Evolutionary conservation across 371 early-diverging fungal species (phyloP).

Genomic region (Mucor saturninus): DNA sequence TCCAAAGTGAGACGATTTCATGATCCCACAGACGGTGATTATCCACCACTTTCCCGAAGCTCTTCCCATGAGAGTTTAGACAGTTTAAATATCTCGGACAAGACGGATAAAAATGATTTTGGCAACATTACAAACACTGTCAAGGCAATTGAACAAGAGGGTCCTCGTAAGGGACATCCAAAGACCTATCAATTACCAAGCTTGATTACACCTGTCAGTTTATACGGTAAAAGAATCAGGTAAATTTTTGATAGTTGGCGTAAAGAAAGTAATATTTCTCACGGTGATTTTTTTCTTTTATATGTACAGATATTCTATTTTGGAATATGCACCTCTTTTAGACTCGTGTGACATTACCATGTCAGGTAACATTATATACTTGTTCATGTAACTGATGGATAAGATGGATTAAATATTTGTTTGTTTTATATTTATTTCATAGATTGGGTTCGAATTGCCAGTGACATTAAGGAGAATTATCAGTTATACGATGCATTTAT

Average conservation of each 20-base stretch:
- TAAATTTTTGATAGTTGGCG: constrained; percentile 23
- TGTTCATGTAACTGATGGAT: not conserved
- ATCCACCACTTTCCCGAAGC: constrained; percentile 21
- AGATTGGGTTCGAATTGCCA: constrained; percentile 96
- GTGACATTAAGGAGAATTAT: constrained; percentile 95
- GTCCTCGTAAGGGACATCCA: constrained; percentile 21
- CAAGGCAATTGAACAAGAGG: constrained; percentile 24
- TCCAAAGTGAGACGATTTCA: constrained; percentile 85
- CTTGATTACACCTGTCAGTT: constrained; percentile 88
- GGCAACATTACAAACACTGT: constrained; percentile 44
- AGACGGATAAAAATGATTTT: constrained; percentile 20
- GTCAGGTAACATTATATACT: constrained; percentile 52
- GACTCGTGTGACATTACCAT: constrained; percentile 96
- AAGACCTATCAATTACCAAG: constrained; percentile 58
- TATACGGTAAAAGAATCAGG: constrained; percentile 92
- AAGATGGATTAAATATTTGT: not conserved
- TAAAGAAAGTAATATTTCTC: constrained; percentile 7
- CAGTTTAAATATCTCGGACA: constrained; percentile 20
- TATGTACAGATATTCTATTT: constrained; percentile 73
- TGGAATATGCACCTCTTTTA: constrained; percentile 93
- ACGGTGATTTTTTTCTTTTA: constrained; percentile 2
- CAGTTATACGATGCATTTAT: constrained; percentile 92
- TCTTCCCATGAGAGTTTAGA: constrained; percentile 37
- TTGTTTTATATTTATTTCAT: constrained; percentile 1
- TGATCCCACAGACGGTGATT: constrained; percentile 56